These are phyloP conservation scores for Emmonsia crescens DNA, from an alignment of 2,329 filamentous ascomycete species.

Conservation along the genomic window DNA sequence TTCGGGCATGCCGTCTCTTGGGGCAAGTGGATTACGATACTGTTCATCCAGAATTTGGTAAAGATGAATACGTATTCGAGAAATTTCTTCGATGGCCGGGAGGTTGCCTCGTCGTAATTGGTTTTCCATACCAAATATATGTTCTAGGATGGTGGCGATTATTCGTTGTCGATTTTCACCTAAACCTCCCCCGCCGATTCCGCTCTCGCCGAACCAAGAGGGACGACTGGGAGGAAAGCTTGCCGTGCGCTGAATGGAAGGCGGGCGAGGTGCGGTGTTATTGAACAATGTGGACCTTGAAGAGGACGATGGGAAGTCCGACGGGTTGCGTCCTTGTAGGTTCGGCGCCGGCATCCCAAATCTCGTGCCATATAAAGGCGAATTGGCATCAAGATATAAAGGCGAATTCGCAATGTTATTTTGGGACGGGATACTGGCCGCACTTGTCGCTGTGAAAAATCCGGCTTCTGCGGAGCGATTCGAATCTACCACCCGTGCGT, in stretches of 20 bases:
- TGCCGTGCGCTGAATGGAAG: slow-evolving; percentile 1
- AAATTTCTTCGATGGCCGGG: slow-evolving; percentile 24
- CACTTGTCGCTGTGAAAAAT: neutral
- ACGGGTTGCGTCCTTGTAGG: neutral
- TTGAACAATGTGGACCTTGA: neutral
- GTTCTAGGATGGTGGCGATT: slow-evolving; percentile 15
- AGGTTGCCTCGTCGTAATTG: slow-evolving; percentile 20
- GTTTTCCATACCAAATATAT: slow-evolving; percentile 20
- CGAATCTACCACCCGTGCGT: neutral
- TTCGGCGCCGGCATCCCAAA: neutral
- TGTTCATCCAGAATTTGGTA: slow-evolving; percentile 25
- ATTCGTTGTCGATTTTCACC: slow-evolving; percentile 9
- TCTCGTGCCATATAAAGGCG: neutral
- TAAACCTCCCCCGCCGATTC: neutral
- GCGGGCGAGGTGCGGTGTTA: neutral
- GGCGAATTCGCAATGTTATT: neutral
- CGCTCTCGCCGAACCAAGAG: neutral
- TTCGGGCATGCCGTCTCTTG: slow-evolving; percentile 19
- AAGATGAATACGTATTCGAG: slow-evolving; percentile 21
- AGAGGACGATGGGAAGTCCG: neutral
- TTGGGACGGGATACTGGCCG: neutral
- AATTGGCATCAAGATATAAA: neutral
- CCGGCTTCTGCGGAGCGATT: neutral
- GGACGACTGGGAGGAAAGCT: neutral
- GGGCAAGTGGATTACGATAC: slow-evolving; percentile 17